Evolutionary conservation across 441 rosid species (phyloP).

Genomic region (Biscutella auriculata): DNA sequence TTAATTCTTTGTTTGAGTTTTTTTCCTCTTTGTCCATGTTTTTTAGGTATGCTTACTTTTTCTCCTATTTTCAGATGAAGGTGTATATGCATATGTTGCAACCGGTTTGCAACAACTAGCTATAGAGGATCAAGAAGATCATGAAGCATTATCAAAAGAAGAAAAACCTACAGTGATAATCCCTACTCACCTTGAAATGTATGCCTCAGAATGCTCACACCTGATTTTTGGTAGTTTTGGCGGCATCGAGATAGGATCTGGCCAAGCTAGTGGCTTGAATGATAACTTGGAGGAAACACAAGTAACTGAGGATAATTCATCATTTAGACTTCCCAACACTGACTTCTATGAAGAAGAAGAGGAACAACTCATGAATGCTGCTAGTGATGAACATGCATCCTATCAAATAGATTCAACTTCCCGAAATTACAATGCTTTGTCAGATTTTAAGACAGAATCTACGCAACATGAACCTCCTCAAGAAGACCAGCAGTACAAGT

Average conservation of each 20-base stretch:
- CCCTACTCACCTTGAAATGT: slow-evolving; percentile 77
- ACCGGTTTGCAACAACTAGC: slow-evolving; percentile 47
- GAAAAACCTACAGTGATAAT: slow-evolving; percentile 61
- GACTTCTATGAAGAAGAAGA: slow-evolving; percentile 60
- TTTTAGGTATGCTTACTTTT: background rate
- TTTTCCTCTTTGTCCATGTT: background rate
- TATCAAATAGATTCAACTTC: slow-evolving; percentile 35
- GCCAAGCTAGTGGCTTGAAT: slow-evolving; percentile 26
- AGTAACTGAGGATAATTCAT: slow-evolving; percentile 29
- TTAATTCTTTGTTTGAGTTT: background rate
- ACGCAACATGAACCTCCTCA: slow-evolving; percentile 54
- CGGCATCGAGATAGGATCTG: background rate
- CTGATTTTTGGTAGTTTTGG: slow-evolving; percentile 93
- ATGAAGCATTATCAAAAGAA: slow-evolving; percentile 34
- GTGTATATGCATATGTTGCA: slow-evolving; percentile 35
- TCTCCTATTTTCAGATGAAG: slow-evolving; percentile 38
- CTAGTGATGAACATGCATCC: slow-evolving; percentile 36
- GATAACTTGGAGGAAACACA: slow-evolving; percentile 45
- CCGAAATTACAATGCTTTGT: slow-evolving; percentile 40
- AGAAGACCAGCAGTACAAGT: slow-evolving; percentile 50
- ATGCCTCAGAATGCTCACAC: slow-evolving; percentile 67
- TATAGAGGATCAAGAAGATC: slow-evolving; percentile 41
- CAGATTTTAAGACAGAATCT: slow-evolving; percentile 50
- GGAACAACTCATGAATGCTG: slow-evolving; percentile 45
- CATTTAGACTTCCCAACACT: slow-evolving; percentile 36